A percentile compares a stretch with the other conserved stretches of the same genome.
Conservation (phyloP, 371 early-diverging fungal genomes). For the Zychaea mexicana region DNA sequence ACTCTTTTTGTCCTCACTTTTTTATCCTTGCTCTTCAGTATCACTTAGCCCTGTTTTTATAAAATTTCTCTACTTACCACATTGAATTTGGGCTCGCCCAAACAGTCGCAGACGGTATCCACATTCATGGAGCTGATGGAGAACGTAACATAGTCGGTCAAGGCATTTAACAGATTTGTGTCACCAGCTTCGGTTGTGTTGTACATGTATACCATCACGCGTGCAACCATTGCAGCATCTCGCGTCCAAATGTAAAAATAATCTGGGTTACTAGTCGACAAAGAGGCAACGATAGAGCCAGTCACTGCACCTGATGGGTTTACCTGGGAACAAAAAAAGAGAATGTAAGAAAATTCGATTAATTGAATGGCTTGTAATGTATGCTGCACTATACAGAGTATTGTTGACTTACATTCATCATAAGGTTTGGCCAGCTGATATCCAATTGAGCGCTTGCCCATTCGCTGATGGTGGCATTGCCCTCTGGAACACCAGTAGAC, state of each 20-base stretch:
- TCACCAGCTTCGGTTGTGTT: slow-evolving; percentile 11
- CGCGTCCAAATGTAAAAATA: slow-evolving; percentile 83
- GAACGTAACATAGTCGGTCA: slow-evolving; percentile 42
- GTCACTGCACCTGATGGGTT: slow-evolving; percentile 33
- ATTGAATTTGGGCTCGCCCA: slow-evolving; percentile 74
- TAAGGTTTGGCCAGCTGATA: background rate
- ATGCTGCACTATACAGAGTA: too few relatives aligned
- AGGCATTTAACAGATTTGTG: slow-evolving; percentile 6
- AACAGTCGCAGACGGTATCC: slow-evolving; percentile 37
- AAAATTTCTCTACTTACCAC: too few relatives aligned
- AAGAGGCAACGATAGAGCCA: slow-evolving; percentile 44
- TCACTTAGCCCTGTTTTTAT: too few relatives aligned
- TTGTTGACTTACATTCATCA: background rate
- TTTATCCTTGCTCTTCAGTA: too few relatives aligned
- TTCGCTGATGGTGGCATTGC: slow-evolving; percentile 23
- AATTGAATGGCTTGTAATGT: too few relatives aligned
- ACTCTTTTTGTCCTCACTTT: too few relatives aligned
- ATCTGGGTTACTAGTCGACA: slow-evolving; percentile 56
- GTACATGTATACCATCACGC: slow-evolving; percentile 17
- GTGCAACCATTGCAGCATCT: slow-evolving; percentile 66
- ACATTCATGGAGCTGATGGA: slow-evolving; percentile 25
- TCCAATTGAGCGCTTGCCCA: slow-evolving; percentile 12
- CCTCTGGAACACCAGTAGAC: slow-evolving; percentile 23
- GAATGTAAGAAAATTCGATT: background rate
- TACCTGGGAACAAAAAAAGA: slow-evolving; percentile 1